These are phyloP conservation scores for Beauveria sp. DNA, from an alignment of 2,329 filamentous ascomycete genomes.

Conservation along the genomic window DNA sequence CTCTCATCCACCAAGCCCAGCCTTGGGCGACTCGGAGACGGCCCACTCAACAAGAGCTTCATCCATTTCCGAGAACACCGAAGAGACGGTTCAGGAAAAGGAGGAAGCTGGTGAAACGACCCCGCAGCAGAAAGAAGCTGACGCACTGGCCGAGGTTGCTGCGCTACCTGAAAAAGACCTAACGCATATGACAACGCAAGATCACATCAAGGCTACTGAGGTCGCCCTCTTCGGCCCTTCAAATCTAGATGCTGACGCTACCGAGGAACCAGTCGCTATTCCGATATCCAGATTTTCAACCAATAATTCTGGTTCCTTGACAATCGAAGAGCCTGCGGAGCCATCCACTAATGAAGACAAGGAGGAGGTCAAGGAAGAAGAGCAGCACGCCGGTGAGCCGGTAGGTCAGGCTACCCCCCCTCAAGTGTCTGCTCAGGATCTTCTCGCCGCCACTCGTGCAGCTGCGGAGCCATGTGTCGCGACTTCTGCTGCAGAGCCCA, in stretches of 20 bases:
- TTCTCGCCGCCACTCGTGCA: constrained; percentile 17
- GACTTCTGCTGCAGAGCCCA: constrained; percentile 10
- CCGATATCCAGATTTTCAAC: constrained; percentile 39
- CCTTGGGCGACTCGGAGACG: constrained; percentile 45
- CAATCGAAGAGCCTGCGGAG: neutral
- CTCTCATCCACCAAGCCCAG: constrained; percentile 51
- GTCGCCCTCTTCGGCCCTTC: constrained; percentile 16
- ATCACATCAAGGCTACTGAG: constrained; percentile 12
- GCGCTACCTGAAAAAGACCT: neutral
- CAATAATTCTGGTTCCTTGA: neutral
- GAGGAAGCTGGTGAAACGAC: constrained; percentile 13
- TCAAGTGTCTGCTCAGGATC: constrained; percentile 22
- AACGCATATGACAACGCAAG: neutral
- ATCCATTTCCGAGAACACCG: constrained; percentile 55
- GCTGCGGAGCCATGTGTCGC: constrained; percentile 12
- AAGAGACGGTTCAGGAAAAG: constrained; percentile 45
- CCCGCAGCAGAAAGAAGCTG: constrained; percentile 13
- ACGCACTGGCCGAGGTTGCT: neutral
- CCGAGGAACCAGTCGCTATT: constrained; percentile 15
- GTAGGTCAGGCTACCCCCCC: neutral
- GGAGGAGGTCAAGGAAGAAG: neutral
- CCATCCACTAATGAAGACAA: neutral
- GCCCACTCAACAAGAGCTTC: constrained; percentile 56
- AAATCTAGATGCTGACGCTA: neutral
- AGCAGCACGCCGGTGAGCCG: neutral